Evolutionary conservation across 2,329 filamentous ascomycete species (phyloP).

Genomic region (Setomelanomma holmii): DNA sequence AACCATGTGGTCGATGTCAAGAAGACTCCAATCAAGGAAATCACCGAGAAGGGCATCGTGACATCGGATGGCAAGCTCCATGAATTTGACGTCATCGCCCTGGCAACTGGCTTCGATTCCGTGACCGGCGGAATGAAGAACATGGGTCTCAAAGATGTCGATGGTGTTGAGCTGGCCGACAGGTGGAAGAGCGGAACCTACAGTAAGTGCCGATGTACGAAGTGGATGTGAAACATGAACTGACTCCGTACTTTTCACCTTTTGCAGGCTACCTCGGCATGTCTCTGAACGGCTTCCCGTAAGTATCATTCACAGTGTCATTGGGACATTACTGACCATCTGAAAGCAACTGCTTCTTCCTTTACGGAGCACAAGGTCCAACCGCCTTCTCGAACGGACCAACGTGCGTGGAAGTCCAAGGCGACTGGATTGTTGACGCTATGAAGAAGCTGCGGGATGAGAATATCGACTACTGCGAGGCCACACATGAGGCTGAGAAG

Average conservation of each 20-base stretch:
- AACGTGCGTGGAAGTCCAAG: conserved; percentile 54
- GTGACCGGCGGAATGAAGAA: conserved; percentile 54
- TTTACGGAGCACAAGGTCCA: conserved; percentile 56
- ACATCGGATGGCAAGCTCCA: conserved; percentile 50
- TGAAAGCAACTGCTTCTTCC: conserved; percentile 52
- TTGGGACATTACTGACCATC: conserved; percentile 3
- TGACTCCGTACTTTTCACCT: neutral
- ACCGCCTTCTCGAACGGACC: conserved; percentile 57
- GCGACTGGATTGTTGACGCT: conserved; percentile 54
- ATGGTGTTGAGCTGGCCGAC: conserved; percentile 47
- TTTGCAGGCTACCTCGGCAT: neutral
- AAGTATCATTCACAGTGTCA: neutral
- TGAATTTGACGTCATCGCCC: conserved; percentile 54
- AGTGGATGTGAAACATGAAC: too few species aligned
- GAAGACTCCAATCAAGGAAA: conserved; percentile 49
- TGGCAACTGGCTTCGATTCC: conserved; percentile 56
- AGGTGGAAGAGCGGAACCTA: conserved; percentile 53
- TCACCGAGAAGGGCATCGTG: conserved; percentile 50
- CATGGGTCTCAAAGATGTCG: conserved; percentile 47
- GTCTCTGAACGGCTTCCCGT: neutral
- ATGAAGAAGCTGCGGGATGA: conserved; percentile 49
- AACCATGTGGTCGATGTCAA: conserved; percentile 54
- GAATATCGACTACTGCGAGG: conserved; percentile 49
- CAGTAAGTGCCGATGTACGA: too few species aligned
- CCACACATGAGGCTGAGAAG: conserved; percentile 52